phyloP scores from a whole-genome alignment of 75 land plant species.

The Sequoiadendron giganteum region DNA sequence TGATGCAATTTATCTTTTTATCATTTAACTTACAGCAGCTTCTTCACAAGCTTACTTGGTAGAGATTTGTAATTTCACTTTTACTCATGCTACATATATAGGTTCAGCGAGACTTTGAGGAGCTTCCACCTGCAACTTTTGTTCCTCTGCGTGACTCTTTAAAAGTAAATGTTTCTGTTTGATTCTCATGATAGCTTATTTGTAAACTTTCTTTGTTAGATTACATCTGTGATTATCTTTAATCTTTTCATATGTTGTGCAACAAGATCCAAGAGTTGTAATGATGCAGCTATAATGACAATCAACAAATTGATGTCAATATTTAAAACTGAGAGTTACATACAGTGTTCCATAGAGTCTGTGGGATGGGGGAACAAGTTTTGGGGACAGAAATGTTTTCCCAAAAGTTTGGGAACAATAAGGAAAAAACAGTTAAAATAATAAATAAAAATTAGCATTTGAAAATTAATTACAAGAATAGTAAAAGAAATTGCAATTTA shows the following conservation, averaged over 20 bases:
- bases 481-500: too few relatives aligned
- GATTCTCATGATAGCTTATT: not conserved
- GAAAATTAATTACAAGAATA: too few relatives aligned
- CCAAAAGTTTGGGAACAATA: not conserved
- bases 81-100: conserved; percentile 16
- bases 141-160: conserved; percentile 76
- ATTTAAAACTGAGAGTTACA: not conserved
- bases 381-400: not conserved
- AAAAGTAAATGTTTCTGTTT: conserved; percentile 50
- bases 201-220: not conserved
- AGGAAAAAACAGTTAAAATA: too few relatives aligned
- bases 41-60: not conserved
- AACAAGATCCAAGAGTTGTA: not conserved
- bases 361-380: not conserved
- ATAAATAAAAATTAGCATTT: too few relatives aligned
- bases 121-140: conserved; percentile 83
- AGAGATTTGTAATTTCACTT: not conserved
- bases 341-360: too few relatives aligned
- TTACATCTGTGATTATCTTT: not conserved
- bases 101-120: conserved; percentile 97
- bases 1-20: not conserved
- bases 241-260: not conserved
- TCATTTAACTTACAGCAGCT: not conserved
- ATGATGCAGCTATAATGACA: not conserved
- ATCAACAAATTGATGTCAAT: not conserved